Conservation (phyloP, 768 basidiomycete genomes). For the Fistulinella prunicolor region DNA sequence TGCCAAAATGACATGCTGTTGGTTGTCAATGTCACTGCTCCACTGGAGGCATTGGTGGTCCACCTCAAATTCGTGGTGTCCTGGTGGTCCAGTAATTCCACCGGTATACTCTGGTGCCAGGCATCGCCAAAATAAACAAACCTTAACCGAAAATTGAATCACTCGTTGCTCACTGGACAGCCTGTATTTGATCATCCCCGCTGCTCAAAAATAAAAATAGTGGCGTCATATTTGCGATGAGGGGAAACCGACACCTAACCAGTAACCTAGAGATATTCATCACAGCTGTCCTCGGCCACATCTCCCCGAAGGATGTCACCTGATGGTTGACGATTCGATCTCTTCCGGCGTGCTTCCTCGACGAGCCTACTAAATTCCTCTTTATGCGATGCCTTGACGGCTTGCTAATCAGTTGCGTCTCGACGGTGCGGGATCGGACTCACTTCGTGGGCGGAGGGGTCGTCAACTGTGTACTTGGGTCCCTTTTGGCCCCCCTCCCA, state of each 20-base stretch:
- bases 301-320: constrained; percentile 7
- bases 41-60: too few relatives aligned
- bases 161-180: background rate
- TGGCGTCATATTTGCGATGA: background rate
- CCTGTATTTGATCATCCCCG: background rate
- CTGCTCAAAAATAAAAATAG: background rate
- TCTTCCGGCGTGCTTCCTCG: constrained; percentile 35
- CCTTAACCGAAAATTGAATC: constrained; percentile 3
- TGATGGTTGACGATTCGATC: constrained; percentile 20
- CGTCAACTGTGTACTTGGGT: constrained; percentile 35
- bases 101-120: background rate
- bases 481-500: constrained; percentile 55
- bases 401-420: background rate
- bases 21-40: too few relatives aligned
- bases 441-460: constrained; percentile 41
- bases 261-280: constrained; percentile 21
- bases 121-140: constrained; percentile 2
- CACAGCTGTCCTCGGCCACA: constrained; percentile 38
- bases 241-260: background rate
- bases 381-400: constrained; percentile 20
- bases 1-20: constrained; percentile 4
- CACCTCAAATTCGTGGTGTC: too few relatives aligned
- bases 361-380: constrained; percentile 36
- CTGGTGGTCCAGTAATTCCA: too few relatives aligned
- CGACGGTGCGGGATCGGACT: constrained; percentile 3